Conservation (phyloP, 495 filamentous ascomycete species). For the Xylaria nigripes region DNA sequence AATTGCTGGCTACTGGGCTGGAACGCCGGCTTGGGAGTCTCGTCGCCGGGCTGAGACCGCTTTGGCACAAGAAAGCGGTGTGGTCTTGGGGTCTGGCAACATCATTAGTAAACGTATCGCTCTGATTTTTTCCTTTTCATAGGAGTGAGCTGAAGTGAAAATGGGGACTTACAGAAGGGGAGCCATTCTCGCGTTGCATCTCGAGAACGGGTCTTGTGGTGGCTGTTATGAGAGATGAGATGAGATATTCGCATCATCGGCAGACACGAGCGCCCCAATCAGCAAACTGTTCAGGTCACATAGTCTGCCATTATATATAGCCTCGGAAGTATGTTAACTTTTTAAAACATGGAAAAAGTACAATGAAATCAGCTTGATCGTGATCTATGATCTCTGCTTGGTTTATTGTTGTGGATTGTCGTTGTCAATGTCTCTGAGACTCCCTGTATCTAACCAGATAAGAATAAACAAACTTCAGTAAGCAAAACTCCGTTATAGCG, state of each 20-base stretch:
- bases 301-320: not conserved
- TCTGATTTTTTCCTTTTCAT: not conserved
- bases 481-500: too few relatives aligned
- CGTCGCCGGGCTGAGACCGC: constrained; percentile 26
- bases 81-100: constrained; percentile 33
- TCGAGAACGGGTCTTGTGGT: not conserved
- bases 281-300: not conserved
- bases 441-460: too few relatives aligned
- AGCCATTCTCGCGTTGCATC: constrained; percentile 12
- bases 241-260: constrained; percentile 6
- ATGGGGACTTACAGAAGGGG: constrained; percentile 19
- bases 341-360: not conserved
- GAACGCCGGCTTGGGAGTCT: constrained; percentile 23
- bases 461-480: too few relatives aligned
- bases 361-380: not conserved
- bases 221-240: not conserved
- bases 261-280: not conserved
- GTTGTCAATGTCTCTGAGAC: too few relatives aligned
- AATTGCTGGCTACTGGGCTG: constrained; percentile 26
- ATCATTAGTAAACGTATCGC: not conserved
- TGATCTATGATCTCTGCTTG: not conserved
- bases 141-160: not conserved
- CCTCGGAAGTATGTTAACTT: too few relatives aligned
- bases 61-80: constrained; percentile 35
- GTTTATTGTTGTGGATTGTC: too few relatives aligned